Evolutionary conservation across 2,329 filamentous ascomycete species (phyloP).

Genomic region (Pseudogymnoascus pannorum): DNA sequence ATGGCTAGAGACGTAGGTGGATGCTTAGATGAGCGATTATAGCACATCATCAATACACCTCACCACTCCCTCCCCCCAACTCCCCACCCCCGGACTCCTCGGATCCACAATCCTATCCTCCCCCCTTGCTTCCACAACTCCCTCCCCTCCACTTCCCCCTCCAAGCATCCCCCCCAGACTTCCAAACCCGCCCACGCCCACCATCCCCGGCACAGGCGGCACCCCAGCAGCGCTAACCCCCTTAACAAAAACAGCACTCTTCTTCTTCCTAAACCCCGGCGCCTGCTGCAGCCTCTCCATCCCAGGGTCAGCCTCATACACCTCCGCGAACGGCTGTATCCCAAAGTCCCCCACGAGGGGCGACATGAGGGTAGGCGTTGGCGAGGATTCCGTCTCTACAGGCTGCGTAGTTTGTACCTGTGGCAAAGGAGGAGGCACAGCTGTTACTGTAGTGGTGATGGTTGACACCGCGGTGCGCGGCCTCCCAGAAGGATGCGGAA

Average conservation of each 20-base stretch:
- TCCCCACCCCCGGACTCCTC: neutral
- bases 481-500: too few relatives aligned
- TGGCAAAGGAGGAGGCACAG: too few relatives aligned
- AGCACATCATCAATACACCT: slow-evolving; percentile 1
- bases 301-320: slow-evolving; percentile 23
- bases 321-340: neutral
- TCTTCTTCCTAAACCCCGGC: neutral
- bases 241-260: neutral
- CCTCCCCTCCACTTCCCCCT: neutral
- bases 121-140: neutral
- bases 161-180: neutral
- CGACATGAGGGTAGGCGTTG: neutral
- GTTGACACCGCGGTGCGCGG: too few relatives aligned
- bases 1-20: too few relatives aligned
- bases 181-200: neutral
- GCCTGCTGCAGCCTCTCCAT: slow-evolving; percentile 12
- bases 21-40: too few relatives aligned
- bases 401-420: neutral
- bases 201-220: neutral
- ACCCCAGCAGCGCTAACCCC: too few relatives aligned
- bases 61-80: neutral
- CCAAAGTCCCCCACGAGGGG: neutral
- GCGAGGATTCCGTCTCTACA: neutral
- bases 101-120: neutral
- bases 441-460: too few relatives aligned